Evolutionary conservation across 75 land plant species (phyloP).

Genomic region (Larix kaempferi): DNA sequence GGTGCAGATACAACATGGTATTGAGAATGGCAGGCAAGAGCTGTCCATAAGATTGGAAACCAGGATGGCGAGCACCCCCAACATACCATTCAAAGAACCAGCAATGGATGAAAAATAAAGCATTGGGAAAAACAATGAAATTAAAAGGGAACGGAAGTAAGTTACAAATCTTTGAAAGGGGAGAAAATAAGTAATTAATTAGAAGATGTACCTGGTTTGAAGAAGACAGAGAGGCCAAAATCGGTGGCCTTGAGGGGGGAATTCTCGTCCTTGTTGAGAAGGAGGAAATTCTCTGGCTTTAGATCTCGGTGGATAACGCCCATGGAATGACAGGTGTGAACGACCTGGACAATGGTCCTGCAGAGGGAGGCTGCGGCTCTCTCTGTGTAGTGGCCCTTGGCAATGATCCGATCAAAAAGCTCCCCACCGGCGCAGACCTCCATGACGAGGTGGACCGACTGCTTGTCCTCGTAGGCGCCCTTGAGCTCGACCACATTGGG

Average conservation of each 20-base stretch:
- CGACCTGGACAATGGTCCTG: conserved; percentile 50
- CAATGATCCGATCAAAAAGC: conserved; percentile 63
- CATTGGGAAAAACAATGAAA: no score
- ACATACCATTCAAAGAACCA: no score
- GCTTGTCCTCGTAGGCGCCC: conserved; percentile 51
- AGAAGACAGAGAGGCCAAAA: conserved; percentile 55
- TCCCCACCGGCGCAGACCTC: conserved; percentile 70
- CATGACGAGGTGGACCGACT: conserved; percentile 53
- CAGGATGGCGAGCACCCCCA: no score
- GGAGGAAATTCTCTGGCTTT: conserved; percentile 68
- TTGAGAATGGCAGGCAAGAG: no score
- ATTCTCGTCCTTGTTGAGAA: conserved; percentile 38
- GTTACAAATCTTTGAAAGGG: no score
- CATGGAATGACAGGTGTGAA: conserved; percentile 59
- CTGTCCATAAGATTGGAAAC: no score
- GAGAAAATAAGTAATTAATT: no score
- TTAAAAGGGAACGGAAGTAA: no score
- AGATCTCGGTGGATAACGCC: conserved; percentile 64
- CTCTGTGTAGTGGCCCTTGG: conserved; percentile 60
- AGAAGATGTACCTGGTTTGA: conserved; percentile 36
- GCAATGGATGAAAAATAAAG: no score
- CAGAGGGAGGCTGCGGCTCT: conserved; percentile 46
- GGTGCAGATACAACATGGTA: no score
- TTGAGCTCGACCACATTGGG: conserved; percentile 54
- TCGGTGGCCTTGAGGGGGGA: conserved; percentile 62